phyloP scores from a whole-genome alignment of 2,329 filamentous ascomycete genomes.

The Orbilia javanica region DNA sequence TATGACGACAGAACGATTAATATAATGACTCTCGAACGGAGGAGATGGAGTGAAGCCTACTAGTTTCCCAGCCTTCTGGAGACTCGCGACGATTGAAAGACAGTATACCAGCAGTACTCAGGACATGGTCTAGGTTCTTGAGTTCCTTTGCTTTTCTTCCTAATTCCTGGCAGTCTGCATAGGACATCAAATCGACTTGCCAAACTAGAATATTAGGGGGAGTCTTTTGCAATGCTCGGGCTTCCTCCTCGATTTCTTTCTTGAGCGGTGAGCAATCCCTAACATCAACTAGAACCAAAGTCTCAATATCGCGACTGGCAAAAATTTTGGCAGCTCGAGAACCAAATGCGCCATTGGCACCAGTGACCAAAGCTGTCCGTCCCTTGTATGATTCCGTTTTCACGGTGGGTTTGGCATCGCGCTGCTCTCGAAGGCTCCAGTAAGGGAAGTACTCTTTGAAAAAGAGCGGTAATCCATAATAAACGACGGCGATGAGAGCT shows the following conservation, averaged over 20 bases:
- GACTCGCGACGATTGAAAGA: slow-evolving; percentile 64
- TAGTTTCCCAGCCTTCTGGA: slow-evolving; percentile 66
- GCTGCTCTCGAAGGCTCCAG: slow-evolving; percentile 63
- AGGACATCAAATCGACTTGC: slow-evolving; percentile 65
- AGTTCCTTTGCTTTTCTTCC: slow-evolving; percentile 62
- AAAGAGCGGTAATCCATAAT: slow-evolving; percentile 63
- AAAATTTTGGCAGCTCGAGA: slow-evolving; percentile 65
- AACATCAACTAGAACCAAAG: slow-evolving; percentile 65
- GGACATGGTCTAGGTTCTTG: slow-evolving; percentile 64
- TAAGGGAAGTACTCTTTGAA: slow-evolving; percentile 65
- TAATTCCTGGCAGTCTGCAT: slow-evolving; percentile 64
- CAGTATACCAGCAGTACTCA: slow-evolving; percentile 65
- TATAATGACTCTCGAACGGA: slow-evolving; percentile 9
- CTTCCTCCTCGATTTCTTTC: slow-evolving; percentile 64
- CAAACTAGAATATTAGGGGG: slow-evolving; percentile 64
- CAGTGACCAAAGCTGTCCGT: slow-evolving; percentile 63
- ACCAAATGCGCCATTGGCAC: slow-evolving; percentile 63
- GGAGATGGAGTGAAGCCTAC: slow-evolving; percentile 59
- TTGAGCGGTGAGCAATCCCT: slow-evolving; percentile 64
- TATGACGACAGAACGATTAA: slow-evolving; percentile 27
- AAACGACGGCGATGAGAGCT: slow-evolving; percentile 60
- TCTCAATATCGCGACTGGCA: slow-evolving; percentile 64
- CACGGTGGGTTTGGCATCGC: slow-evolving; percentile 64
- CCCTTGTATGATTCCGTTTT: slow-evolving; percentile 65
- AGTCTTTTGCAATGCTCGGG: slow-evolving; percentile 60